These are phyloP conservation scores for Parmales sp. DNA, from an alignment of 108 stramenopile genomes.

Conservation along the genomic window DNA sequence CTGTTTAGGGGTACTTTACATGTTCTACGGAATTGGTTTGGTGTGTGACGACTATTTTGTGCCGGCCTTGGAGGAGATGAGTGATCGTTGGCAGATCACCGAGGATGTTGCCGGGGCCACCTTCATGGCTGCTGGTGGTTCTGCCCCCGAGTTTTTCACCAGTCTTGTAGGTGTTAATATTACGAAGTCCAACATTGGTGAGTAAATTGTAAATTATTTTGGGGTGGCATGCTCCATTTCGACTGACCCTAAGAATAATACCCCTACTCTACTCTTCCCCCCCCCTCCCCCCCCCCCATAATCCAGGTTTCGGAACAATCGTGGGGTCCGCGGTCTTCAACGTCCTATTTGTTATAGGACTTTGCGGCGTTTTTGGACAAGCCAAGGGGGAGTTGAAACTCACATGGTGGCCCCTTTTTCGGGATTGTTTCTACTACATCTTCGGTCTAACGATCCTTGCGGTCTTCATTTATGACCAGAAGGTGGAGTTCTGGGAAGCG, in stretches of 20 bases:
- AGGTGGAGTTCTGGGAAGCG: conserved; percentile 17
- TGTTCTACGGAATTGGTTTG: conserved; percentile 13
- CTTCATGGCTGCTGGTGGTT: conserved; percentile 40
- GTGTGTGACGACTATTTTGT: conserved; percentile 35
- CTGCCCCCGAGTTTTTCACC: conserved; percentile 38
- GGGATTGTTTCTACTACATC: conserved; percentile 31
- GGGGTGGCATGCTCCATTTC: too few species aligned
- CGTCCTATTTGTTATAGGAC: conserved; percentile 48
- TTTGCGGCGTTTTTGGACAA: conserved; percentile 27
- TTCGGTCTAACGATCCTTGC: conserved; percentile 14
- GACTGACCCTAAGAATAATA: too few species aligned
- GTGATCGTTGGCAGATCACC: conserved; percentile 7
- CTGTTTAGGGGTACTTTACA: conserved; percentile 22
- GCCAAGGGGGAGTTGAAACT: conserved; percentile 12
- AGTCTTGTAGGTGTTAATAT: conserved; percentile 34
- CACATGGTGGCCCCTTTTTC: conserved; percentile 33
- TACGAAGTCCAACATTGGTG: conserved; percentile 23
- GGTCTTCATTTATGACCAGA: conserved; percentile 10
- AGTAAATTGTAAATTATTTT: too few species aligned
- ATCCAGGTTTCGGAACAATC: conserved; percentile 51
- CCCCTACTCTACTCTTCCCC: too few species aligned
- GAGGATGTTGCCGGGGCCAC: conserved; percentile 28
- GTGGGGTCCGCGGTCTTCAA: conserved; percentile 55
- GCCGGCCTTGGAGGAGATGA: conserved; percentile 22
- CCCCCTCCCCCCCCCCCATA: too few species aligned